Evolutionary conservation across 257 asterid species (phyloP).

Genomic region (Solanum lignicaule): DNA sequence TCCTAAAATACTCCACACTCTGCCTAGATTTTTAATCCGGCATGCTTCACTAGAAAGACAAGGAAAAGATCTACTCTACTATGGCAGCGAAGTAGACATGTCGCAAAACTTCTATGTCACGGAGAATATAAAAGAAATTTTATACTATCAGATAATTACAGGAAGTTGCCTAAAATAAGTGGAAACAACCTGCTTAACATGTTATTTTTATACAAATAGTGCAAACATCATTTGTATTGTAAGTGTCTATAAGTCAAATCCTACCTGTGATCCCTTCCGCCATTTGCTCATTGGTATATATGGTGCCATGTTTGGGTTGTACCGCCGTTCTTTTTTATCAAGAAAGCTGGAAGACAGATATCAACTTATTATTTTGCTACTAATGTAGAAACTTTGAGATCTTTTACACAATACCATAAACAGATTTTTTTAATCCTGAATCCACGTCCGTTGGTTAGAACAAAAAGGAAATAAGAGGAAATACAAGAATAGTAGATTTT

Average conservation of each 20-base stretch:
- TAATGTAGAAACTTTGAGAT: not conserved
- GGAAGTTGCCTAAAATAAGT: too few relatives aligned
- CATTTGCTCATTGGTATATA: conserved; percentile 70
- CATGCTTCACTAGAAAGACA: not conserved
- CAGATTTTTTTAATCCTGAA: not conserved
- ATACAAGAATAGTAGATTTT: not conserved
- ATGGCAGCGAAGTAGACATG: not conserved
- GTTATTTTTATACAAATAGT: not conserved
- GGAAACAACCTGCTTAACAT: not conserved
- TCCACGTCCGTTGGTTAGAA: too few relatives aligned
- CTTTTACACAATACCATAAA: not conserved
- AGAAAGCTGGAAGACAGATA: conserved; percentile 43
- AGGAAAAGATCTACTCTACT: not conserved
- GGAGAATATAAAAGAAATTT: not conserved
- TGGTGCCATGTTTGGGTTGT: conserved; percentile 80
- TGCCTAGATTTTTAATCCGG: not conserved
- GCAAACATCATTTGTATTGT: not conserved
- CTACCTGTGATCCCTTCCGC: conserved; percentile 95
- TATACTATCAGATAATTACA: not conserved
- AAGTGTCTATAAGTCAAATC: not conserved
- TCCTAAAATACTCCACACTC: not conserved
- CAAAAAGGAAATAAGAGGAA: not conserved
- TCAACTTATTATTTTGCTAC: not conserved
- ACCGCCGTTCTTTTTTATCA: conserved; percentile 61
- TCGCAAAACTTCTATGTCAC: not conserved